Evolutionary conservation across 176 grass and related monocot species (phyloP), one percentile per base, ranked within the genome.

Genomic region (Rhipidocladum racemiflorum): DNA sequence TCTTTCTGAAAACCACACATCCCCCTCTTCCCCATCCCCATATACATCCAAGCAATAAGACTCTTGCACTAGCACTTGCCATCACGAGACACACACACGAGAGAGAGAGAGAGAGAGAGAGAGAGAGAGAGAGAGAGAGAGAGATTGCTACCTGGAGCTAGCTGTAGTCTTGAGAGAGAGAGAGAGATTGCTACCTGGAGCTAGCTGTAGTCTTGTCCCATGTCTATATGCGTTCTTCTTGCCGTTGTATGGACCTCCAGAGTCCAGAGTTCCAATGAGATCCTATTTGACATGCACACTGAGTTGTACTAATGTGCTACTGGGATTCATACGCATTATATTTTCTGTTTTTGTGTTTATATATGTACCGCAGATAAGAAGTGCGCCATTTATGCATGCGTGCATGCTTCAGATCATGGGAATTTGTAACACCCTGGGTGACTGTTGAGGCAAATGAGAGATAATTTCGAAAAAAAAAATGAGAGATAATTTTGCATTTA

Each of bases 71-170:
- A 51, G 6, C 32, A 81, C 49, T 57, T 70, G 65, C 36, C 54
- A 77, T 62, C 53, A 39, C 34, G n/a, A 60, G 39, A 64, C 25
- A 77, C n/a, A n/a, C n/a, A n/a, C n/a, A n/a, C n/a, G 57, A 62
- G 25, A 64, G 75, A 77, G 57, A 35, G 76, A n/a, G 21, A 57
- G 23, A 61, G 55, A 44, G 35, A 43, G 38, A 46, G 75, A 62
- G 56, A 34, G 75, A 21, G 20, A 57, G 36, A 61, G 54, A 76
- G 54, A 60, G 38, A 62, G 74, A 77, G n/a, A n/a, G n/a, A n/a
- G n/a, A n/a, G n/a, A n/a, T n/a, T n/a, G n/a, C n/a, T n/a, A n/a
- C n/a, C n/a, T 24, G 15, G 43, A 13, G 36, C 65, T 67, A 16
- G 72, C 27, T 72, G 65, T n/a, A n/a, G n/a, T n/a, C n/a, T n/a